Conservation (phyloP, 1,139 yeast genomes). For the Blastobotrys apis region DNA sequence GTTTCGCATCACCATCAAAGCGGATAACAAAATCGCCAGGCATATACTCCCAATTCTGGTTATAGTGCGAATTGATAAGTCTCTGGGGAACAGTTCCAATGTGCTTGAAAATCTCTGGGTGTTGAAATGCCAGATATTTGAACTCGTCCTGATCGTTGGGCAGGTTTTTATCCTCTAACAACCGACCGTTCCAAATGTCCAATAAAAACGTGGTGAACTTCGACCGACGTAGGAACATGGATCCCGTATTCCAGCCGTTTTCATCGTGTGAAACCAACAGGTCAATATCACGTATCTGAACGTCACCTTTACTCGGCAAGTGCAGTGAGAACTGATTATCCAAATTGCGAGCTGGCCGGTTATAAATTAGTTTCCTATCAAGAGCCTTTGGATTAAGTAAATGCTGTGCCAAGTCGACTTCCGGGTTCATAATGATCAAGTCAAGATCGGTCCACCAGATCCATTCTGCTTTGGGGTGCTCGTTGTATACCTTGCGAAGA, state of each 20-base stretch:
- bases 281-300: too few species aligned
- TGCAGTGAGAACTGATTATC: too few species aligned
- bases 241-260: slow-evolving; percentile 36
- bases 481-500: slow-evolving; percentile 28
- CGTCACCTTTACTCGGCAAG: too few species aligned
- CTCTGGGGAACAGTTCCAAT: slow-evolving; percentile 10
- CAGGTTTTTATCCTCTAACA: slow-evolving; percentile 4
- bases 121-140: background rate
- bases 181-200: slow-evolving; percentile 10
- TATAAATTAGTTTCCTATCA: slow-evolving; percentile 24
- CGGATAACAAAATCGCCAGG: slow-evolving; percentile 1
- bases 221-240: slow-evolving; percentile 22
- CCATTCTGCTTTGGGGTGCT: slow-evolving; percentile 34
- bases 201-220: slow-evolving; percentile 26
- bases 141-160: slow-evolving; percentile 4
- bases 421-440: slow-evolving; percentile 32
- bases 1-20: too few species aligned
- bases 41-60: background rate
- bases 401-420: slow-evolving; percentile 30
- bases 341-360: slow-evolving; percentile 19
- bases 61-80: slow-evolving; percentile 7
- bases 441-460: slow-evolving; percentile 37
- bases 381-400: slow-evolving; percentile 31
- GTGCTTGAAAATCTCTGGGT: background rate
- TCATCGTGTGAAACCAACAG: slow-evolving; percentile 29